A percentile compares a stretch with the other conserved stretches of the same genome.
Evolutionary conservation across 257 asterid species (phyloP).

Genomic region (Solanum pennellii): DNA sequence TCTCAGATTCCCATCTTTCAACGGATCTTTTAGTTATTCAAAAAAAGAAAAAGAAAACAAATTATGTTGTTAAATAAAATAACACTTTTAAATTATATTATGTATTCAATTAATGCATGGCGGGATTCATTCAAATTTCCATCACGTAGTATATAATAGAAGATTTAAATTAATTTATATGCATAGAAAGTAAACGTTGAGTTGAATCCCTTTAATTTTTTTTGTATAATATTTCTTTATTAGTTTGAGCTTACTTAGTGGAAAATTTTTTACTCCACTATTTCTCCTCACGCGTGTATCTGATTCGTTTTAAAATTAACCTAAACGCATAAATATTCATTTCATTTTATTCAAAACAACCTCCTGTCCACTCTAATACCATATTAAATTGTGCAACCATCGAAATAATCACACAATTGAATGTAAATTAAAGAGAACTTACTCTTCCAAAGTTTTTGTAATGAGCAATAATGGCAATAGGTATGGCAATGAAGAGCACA

Average conservation of each 20-base stretch:
- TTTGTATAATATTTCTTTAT: not conserved
- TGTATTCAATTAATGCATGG: not conserved
- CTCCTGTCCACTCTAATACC: not conserved
- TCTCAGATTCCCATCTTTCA: not conserved
- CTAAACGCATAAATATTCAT: not conserved
- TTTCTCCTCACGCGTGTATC: not conserved
- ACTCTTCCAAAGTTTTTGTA: constrained; percentile 39
- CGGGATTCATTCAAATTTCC: not conserved
- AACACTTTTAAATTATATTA: not conserved
- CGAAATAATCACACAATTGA: not conserved
- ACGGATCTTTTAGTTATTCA: not conserved
- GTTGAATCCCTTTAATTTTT: not conserved
- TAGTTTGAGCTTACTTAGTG: not conserved
- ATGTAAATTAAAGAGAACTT: not conserved
- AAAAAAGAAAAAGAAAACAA: not conserved
- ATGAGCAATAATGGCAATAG: constrained; percentile 59
- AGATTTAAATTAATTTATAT: not conserved
- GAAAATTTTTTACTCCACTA: not conserved
- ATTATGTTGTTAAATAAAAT: not conserved
- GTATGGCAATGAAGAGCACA: constrained; percentile 59
- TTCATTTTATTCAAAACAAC: not conserved
- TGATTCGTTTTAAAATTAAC: not conserved
- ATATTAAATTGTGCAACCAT: not conserved
- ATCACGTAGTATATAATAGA: too few species aligned
- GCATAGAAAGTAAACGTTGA: too few species aligned